Evolutionary conservation across 2,329 filamentous ascomycete genomes (phyloP).

Genomic region (Arthroderma uncinatum): DNA sequence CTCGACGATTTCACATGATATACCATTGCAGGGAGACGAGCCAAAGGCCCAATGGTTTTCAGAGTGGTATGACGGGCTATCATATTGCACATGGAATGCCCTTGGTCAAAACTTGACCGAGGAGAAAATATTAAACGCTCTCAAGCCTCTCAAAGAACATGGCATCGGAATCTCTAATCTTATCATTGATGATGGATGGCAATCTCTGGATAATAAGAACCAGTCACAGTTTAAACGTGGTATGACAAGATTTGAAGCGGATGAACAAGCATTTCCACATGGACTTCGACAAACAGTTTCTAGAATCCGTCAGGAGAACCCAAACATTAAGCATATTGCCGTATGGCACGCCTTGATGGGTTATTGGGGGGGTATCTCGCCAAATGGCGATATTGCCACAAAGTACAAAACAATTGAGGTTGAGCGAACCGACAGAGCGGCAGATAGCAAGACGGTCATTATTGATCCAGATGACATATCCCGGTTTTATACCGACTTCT

Average conservation of each 20-base stretch:
- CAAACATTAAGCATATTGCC: constrained; percentile 67
- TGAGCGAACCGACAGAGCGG: constrained; percentile 43
- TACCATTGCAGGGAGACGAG: constrained; percentile 33
- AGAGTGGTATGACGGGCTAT: constrained; percentile 83
- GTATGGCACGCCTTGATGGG: constrained; percentile 87
- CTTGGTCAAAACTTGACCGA: constrained; percentile 75
- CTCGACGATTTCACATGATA: constrained; percentile 14
- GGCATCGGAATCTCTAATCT: constrained; percentile 71
- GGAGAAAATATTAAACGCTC: constrained; percentile 62
- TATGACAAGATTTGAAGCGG: constrained; percentile 80
- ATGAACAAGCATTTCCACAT: constrained; percentile 62
- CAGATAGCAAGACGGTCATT: constrained; percentile 56
- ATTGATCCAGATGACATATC: constrained; percentile 63
- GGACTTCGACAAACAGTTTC: constrained; percentile 63
- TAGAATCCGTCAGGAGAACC: constrained; percentile 57
- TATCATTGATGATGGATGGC: constrained; percentile 98
- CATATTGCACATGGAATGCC: constrained; percentile 95
- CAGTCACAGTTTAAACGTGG: constrained; percentile 42
- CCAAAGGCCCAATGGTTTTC: constrained; percentile 56
- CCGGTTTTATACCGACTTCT: constrained; percentile 83
- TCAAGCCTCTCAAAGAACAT: constrained; percentile 58
- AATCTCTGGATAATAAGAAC: constrained; percentile 54
- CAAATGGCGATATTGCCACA: constrained; percentile 59
- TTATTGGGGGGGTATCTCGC: constrained; percentile 85
- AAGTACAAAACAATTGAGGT: constrained; percentile 63